Evolutionary conservation across 2,329 filamentous ascomycete genomes (phyloP).

Genomic region (Aspergillus uvarum): DNA sequence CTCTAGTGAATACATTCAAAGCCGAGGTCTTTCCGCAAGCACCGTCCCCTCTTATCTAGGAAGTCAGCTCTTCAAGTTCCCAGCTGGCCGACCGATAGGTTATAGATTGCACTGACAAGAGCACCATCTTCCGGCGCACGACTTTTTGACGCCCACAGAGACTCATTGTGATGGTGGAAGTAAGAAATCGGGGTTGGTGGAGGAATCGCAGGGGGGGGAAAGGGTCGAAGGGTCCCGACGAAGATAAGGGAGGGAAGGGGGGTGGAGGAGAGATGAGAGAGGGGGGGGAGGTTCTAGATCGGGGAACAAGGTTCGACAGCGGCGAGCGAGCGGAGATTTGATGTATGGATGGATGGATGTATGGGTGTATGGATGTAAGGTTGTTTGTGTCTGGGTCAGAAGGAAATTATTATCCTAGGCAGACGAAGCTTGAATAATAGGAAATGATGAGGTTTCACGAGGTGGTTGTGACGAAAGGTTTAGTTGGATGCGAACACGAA

Average conservation of each 20-base stretch:
- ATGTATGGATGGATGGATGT: neutral
- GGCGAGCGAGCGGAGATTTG: neutral
- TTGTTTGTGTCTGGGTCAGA: neutral
- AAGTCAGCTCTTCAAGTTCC: conserved; percentile 16
- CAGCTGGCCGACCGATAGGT: conserved; percentile 6
- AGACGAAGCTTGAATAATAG: neutral
- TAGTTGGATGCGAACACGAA: conserved; percentile 20
- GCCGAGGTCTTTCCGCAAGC: conserved; percentile 96
- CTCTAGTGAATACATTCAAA: conserved; percentile 97
- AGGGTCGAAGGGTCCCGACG: conserved; percentile 6
- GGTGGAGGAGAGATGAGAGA: too few species aligned
- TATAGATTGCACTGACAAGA: conserved; percentile 60
- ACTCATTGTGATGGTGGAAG: conserved; percentile 43
- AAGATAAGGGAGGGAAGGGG: conserved; percentile 25
- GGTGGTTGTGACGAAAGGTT: conserved; percentile 4
- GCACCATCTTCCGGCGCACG: conserved; percentile 92
- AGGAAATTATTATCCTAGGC: neutral
- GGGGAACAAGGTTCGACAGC: conserved; percentile 1
- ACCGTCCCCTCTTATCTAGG: conserved; percentile 73
- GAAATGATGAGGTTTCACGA: conserved; percentile 1
- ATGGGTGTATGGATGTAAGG: neutral
- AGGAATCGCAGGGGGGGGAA: conserved; percentile 9
- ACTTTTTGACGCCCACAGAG: conserved; percentile 75
- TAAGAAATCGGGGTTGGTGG: neutral
- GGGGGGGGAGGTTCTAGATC: conserved; percentile 1